Conservation (phyloP, 208 protist species). For the Acanthamoeba lenticulata region DNA sequence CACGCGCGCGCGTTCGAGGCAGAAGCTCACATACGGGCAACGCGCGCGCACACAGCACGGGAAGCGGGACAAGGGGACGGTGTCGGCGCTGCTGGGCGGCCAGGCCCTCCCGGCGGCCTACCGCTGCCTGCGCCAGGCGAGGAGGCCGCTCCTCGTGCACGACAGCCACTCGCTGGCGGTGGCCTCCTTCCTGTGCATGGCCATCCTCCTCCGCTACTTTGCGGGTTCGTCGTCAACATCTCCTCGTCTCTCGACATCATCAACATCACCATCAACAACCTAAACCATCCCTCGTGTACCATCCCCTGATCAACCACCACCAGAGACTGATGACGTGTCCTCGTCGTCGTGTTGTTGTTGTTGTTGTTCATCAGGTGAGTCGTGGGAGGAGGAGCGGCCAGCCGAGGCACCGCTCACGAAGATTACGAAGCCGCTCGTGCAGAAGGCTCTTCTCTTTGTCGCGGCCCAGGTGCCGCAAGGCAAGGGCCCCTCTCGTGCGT, state of each 20-base stretch:
- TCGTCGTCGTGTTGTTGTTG: background rate
- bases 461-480: conserved; percentile 12
- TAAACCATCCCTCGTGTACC: too few relatives aligned
- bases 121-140: background rate
- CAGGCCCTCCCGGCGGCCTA: background rate
- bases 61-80: conserved; percentile 40
- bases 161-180: background rate
- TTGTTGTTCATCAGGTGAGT: background rate
- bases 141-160: background rate
- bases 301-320: too few relatives aligned
- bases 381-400: background rate
- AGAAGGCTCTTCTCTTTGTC: conserved; percentile 23
- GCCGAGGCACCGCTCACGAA: background rate
- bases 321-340: too few relatives aligned
- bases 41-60: background rate
- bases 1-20: background rate
- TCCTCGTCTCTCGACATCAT: background rate
- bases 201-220: conserved; percentile 24
- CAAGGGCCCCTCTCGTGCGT: conserved; percentile 26
- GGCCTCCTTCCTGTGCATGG: background rate
- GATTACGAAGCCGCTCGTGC: background rate
- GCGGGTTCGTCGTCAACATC: background rate
- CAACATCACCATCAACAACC: too few relatives aligned
- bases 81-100: background rate
- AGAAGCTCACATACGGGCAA: background rate